Percentiles rank a stretch among this genome's conserved stretches.
Conservation (phyloP, 1,139 yeast genomes). For the Sugiyamaella neomexicana region DNA sequence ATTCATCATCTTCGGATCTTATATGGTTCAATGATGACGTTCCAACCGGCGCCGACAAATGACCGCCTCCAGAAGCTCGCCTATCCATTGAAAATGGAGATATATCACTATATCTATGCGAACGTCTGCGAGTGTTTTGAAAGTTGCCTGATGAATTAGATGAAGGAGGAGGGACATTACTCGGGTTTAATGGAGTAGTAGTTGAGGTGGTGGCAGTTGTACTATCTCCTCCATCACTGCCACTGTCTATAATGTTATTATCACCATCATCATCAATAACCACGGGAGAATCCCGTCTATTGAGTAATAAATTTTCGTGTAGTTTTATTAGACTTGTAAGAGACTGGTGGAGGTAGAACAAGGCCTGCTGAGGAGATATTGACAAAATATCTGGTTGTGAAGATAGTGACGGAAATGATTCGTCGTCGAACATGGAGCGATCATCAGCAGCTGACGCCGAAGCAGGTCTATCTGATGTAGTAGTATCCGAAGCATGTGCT, state of each 20-base stretch:
- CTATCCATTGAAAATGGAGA: constrained; percentile 14
- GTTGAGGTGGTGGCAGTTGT: background rate
- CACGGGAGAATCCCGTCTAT: constrained; percentile 4
- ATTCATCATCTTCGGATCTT: constrained; percentile 9
- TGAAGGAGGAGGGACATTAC: constrained; percentile 10
- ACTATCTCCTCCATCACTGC: background rate
- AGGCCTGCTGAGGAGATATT: constrained; percentile 29
- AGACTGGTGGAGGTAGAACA: constrained; percentile 30
- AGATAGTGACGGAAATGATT: constrained; percentile 14
- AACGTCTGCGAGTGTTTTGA: constrained; percentile 5
- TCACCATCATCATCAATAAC: constrained; percentile 12
- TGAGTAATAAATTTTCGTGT: constrained; percentile 21
- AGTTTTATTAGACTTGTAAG: constrained; percentile 25
- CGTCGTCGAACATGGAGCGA: constrained; percentile 2
- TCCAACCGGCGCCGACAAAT: background rate
- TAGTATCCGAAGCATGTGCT: background rate
- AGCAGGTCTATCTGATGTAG: background rate
- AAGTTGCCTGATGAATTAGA: constrained; percentile 2
- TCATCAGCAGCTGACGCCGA: background rate
- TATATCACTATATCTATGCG: constrained; percentile 9
- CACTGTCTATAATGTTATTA: constrained; percentile 7
- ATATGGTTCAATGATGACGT: background rate
- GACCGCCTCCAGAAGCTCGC: background rate
- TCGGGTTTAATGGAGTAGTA: background rate
- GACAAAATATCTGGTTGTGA: constrained; percentile 25